These are phyloP conservation scores for Albugo candida DNA, from an alignment of 352 stramenopile genomes.

Conservation along the genomic window DNA sequence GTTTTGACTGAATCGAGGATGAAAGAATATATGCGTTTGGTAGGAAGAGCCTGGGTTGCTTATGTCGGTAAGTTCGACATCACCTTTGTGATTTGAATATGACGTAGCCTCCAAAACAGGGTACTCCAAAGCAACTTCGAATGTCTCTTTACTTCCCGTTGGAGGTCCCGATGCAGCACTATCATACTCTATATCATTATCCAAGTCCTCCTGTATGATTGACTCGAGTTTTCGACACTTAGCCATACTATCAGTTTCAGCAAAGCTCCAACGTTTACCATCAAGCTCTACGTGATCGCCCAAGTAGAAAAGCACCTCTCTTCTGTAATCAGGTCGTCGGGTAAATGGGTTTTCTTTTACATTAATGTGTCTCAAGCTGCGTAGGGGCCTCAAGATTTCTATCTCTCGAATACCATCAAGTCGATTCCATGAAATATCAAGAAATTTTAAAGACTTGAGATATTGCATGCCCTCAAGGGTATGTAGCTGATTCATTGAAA, in stretches of 20 bases:
- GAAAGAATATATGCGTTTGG: background rate
- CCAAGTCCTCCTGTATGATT: no score
- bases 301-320: slow-evolving; percentile 66
- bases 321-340: slow-evolving; percentile 45
- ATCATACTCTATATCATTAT: no score
- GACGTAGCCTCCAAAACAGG: no score
- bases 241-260: slow-evolving; percentile 57
- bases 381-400: slow-evolving; percentile 25
- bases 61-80: slow-evolving; percentile 2
- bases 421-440: slow-evolving; percentile 53
- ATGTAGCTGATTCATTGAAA: background rate
- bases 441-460: slow-evolving; percentile 1
- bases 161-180: no score
- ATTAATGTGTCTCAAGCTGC: slow-evolving; percentile 20
- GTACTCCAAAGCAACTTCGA: no score
- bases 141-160: no score
- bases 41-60: background rate
- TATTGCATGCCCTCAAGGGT: background rate
- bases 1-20: background rate
- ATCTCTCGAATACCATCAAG: slow-evolving; percentile 27
- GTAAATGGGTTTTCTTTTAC: slow-evolving; percentile 62
- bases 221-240: slow-evolving; percentile 20
- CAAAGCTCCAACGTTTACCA: slow-evolving; percentile 26
- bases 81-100: no score
- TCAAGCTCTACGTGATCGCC: slow-evolving; percentile 46